A percentile compares a stretch with the other conserved stretches of the same genome.
These are phyloP conservation scores for Solanum chiquidenum DNA, from an alignment of 257 asterid species.

Conservation along the genomic window DNA sequence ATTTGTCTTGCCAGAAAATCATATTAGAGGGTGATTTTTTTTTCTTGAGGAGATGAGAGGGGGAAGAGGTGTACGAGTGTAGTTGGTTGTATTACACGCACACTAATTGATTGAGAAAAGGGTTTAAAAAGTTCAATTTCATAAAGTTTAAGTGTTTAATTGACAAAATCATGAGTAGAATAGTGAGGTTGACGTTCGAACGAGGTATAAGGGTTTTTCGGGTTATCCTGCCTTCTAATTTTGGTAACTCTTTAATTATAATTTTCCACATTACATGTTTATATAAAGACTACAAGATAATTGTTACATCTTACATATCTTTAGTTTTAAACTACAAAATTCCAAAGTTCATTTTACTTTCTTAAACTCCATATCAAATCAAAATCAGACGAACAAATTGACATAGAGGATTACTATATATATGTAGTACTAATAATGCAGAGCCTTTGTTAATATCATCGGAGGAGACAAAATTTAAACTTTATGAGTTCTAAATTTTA, in stretches of 20 bases:
- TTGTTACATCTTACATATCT: neutral
- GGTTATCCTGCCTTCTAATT: neutral
- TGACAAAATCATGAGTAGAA: too few relatives aligned
- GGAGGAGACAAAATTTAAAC: neutral
- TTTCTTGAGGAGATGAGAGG: neutral
- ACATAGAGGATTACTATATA: neutral
- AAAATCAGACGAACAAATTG: neutral
- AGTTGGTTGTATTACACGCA: neutral
- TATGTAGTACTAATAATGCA: neutral
- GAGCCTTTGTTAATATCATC: neutral
- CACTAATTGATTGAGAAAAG: neutral
- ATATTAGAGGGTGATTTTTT: neutral
- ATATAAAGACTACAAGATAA: neutral
- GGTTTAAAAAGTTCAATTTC: too few relatives aligned
- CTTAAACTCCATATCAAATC: neutral
- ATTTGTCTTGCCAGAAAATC: neutral
- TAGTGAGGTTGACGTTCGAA: neutral
- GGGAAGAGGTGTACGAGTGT: neutral
- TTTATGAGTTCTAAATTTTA: neutral
- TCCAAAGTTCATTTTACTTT: neutral
- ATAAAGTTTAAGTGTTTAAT: too few relatives aligned
- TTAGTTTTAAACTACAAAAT: neutral
- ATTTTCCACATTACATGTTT: neutral
- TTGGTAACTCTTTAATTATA: neutral
- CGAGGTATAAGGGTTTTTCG: neutral